phyloP scores from a whole-genome alignment of 129 eudicot genomes.

The Lactuca sativa region DNA sequence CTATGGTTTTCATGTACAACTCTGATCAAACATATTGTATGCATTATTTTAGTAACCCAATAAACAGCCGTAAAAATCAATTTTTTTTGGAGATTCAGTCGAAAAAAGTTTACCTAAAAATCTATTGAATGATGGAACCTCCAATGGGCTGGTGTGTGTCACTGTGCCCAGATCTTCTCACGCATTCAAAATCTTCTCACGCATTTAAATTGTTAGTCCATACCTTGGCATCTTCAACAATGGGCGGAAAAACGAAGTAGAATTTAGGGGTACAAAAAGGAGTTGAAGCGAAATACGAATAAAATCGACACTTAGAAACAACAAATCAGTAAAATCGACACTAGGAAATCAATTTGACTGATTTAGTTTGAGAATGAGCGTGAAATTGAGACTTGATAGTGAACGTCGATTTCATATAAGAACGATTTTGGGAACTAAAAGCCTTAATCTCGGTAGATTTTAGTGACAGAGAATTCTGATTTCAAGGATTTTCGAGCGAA shows the following conservation, averaged over 20 bases:
- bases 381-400: no score
- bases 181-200: constrained; percentile 72
- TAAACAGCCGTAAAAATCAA: background rate
- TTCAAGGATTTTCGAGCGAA: no score
- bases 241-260: no score
- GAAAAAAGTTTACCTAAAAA: constrained; percentile 46
- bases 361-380: no score
- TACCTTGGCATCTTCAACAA: constrained; percentile 62
- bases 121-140: constrained; percentile 62
- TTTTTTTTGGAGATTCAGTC: background rate
- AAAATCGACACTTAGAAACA: background rate
- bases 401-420: no score
- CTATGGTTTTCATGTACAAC: constrained; percentile 56
- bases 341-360: no score
- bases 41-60: constrained; percentile 9
- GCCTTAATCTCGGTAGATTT: no score
- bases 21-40: constrained; percentile 54
- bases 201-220: constrained; percentile 60
- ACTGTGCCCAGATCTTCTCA: no score
- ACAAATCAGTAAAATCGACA: no score
- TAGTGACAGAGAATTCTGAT: no score
- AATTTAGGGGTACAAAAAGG: background rate
- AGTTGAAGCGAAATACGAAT: background rate
- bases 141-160: constrained; percentile 76
- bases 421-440: no score